A percentile compares a stretch with the other conserved stretches of the same genome.
These are phyloP conservation scores for Fraxinus platypoda DNA, from an alignment of 305 asterid species.

Conservation along the genomic window DNA sequence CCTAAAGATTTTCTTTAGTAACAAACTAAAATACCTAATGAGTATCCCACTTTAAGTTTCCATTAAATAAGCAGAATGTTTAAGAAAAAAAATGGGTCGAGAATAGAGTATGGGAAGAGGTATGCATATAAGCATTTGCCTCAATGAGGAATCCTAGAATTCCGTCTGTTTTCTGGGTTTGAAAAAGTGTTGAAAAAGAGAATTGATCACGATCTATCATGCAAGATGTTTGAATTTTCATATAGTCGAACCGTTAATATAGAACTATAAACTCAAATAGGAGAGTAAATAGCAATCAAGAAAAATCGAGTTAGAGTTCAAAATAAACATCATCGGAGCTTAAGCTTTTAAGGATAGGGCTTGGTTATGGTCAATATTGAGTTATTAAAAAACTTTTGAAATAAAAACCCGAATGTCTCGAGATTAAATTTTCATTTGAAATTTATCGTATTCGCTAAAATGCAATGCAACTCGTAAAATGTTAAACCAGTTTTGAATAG, in stretches of 20 bases:
- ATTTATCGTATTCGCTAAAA: not conserved
- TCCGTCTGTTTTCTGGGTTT: no score
- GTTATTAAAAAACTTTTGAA: no score
- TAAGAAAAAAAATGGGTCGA: not conserved
- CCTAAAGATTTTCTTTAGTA: not conserved
- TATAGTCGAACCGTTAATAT: not conserved
- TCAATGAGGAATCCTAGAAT: no score
- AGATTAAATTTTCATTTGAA: not conserved
- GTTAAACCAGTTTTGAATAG: not conserved
- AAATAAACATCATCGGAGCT: not conserved
- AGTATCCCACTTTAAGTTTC: not conserved
- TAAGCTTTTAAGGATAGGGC: not conserved
- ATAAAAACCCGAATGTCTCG: not conserved
- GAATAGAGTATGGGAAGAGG: no score
- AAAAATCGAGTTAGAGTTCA: not conserved
- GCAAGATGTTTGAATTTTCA: not conserved
- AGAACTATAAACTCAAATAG: not conserved
- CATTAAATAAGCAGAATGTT: not conserved
- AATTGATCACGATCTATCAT: not conserved
- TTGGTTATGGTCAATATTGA: not conserved
- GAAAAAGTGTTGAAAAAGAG: not conserved
- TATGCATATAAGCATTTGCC: no score
- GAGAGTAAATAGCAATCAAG: not conserved
- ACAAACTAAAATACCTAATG: not conserved
- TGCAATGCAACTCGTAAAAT: not conserved